Conservation (phyloP, 371 early-diverging fungal species). For the Capniomyces stellatus region DNA sequence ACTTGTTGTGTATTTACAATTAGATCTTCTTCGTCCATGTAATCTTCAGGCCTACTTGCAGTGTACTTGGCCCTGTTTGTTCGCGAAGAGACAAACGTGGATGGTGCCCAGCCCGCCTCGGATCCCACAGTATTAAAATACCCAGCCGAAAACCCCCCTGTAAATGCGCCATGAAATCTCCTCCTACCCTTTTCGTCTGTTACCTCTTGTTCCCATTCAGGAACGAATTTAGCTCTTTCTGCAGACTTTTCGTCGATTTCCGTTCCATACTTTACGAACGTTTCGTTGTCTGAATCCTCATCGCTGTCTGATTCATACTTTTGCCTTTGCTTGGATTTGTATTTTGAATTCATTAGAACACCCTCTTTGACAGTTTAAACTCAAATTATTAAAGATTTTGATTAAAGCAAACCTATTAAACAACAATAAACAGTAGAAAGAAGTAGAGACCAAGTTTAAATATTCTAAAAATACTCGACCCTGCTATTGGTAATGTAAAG, state of each 20-base stretch:
- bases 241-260: neutral
- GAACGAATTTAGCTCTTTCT: neutral
- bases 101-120: slow-evolving; percentile 12
- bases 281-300: slow-evolving; percentile 1
- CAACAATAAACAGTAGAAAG: neutral
- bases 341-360: neutral
- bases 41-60: slow-evolving; percentile 48
- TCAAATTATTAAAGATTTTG: neutral
- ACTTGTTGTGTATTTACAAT: no score
- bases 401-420: neutral
- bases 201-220: neutral
- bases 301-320: neutral
- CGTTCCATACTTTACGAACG: neutral
- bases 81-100: slow-evolving; percentile 4
- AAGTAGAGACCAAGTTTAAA: neutral
- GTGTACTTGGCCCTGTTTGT: neutral
- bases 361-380: neutral
- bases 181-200: slow-evolving; percentile 70
- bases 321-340: neutral
- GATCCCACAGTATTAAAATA: slow-evolving; percentile 90
- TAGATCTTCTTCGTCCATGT: slow-evolving; percentile 84
- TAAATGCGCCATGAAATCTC: slow-evolving; percentile 87
- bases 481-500: no score
- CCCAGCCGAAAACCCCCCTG: slow-evolving; percentile 85
- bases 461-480: neutral